Evolutionary conservation across 345 rosid genomes (phyloP), one percentile per base, ranked within the genome.

Genomic region (Hevea brasiliensis): DNA sequence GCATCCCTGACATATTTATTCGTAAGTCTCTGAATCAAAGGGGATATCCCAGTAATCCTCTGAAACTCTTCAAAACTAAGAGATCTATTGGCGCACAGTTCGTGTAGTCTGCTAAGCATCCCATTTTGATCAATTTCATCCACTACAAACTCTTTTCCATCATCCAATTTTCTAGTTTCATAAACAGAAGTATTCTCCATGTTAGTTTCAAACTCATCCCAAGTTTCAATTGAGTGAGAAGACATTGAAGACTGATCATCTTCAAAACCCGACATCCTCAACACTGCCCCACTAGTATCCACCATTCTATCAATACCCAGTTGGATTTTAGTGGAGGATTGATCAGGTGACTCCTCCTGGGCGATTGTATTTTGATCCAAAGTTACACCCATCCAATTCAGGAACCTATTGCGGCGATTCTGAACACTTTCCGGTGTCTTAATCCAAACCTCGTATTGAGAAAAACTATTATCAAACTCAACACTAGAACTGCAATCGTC

Each of bases 1-100:
- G 62, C 71, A 29, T 70, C 83, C 53, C 76, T 74, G 18, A 61
- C 70, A 65, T 68, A 72, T 69, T 65, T 65, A 27, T 48, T 41
- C 44, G 60, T 56, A 40, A 42, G 61, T 14, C 59, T 71, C 50
- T 78, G 80, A 58, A 81, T 66, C 48, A 71, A 71, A 60, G 85
- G 77, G 37, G 81, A 81, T 40, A 72, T 47, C 7, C 72, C 82
- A 54, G 78, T 53, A 42, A 80, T 75, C 66, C 79, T 77, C 40
- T 77, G 77, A 20, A 83, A 76, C 71, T 86, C 91, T 71, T 88
- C 90, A 74, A 81, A 81, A 76, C 87, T 85, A 64, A 72, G 79
- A 18, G 85, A 86, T 18, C 58, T 72, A 75, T 79, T 82, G 0
- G 84, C 84, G 57, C 84, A 81, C 47, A 73, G 61, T 67, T 84